Conservation (phyloP, 2,329 filamentous ascomycete genomes). For the Trichoderma semiorbis region DNA sequence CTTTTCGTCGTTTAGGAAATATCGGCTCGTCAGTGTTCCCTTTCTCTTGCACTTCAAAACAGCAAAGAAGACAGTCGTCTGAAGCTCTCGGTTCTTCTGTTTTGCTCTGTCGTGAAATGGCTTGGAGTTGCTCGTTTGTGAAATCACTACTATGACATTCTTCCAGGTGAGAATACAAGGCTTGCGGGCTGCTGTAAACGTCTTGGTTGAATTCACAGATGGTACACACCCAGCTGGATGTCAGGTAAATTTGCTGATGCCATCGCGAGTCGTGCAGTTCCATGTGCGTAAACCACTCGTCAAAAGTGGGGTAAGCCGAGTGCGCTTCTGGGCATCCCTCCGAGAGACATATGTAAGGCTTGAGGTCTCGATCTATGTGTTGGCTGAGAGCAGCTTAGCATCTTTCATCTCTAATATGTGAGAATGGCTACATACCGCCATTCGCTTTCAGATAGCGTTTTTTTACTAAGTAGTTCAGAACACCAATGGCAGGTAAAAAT, state of each 20-base stretch:
- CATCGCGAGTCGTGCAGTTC: conserved; percentile 1
- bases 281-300: conserved; percentile 16
- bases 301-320: background rate
- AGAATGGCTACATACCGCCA: conserved; percentile 3
- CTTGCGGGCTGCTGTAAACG: background rate
- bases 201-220: background rate
- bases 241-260: conserved; percentile 2
- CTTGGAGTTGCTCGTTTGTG: background rate
- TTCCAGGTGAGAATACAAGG: background rate
- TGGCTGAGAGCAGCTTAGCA: background rate
- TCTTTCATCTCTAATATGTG: background rate
- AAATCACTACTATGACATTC: background rate
- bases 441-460: background rate
- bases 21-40: background rate
- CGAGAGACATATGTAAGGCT: conserved; percentile 17
- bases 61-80: conserved; percentile 15
- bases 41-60: background rate
- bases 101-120: conserved; percentile 16
- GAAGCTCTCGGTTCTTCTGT: conserved; percentile 10
- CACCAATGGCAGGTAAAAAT: background rate
- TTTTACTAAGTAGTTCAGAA: background rate
- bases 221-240: conserved; percentile 5
- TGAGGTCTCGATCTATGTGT: conserved; percentile 18
- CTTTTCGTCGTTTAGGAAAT: background rate
- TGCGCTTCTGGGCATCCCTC: conserved; percentile 2